Base-by-base conservation (phyloP, 108 stramenopile species). In the Parietichytrium sp. region DNA sequence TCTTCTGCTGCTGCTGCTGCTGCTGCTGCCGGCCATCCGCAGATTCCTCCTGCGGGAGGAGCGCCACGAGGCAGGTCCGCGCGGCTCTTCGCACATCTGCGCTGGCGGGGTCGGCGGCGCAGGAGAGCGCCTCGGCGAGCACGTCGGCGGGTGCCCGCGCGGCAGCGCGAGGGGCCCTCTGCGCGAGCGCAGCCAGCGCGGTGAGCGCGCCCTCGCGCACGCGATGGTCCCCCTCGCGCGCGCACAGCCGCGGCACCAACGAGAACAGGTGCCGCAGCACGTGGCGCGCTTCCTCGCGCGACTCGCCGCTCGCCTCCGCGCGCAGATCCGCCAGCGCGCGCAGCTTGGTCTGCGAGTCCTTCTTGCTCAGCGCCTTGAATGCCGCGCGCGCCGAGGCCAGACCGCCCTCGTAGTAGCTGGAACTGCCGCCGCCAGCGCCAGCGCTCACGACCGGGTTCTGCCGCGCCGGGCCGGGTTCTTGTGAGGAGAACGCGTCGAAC, bases 341-440 rank as follows among this genome's bases (percentile, higher is more conserved):
- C 38, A 72, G n/a, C 42, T 72, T 72, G 38, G 61, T 72, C 61
- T 72, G 61, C 33, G 61, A 23, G 20, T 72, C 61, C 20, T 72
- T 72, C 61, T 72, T 72, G 38, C 38, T 45, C 61, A 72, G 42
- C 15, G 38, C 45, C 61, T 72, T 72, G 61, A 45, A 72, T 10
- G 61, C 42, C 33, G 36, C 38, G 23, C 45, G 36, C 38, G 45
- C 6, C 15, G 36, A 33, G 6, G 36, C 42, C 23, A 45, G 61
- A 1, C 25, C 45, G 61, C 61, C 61, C 42, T 33, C 61, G 20
- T 72, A 72, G 42, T 25, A 72, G 13, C 38, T 45, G 13, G 61
- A 18, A 25, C 38, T 25, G 8, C 8, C 20, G 29, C 12, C 20
- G 1, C 45, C 61, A n/a, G n/a, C 61, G 38, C 33, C 33, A 15